Evolutionary conservation across 2,329 filamentous ascomycete genomes (phyloP), one percentile per base, ranked within the genome.

Genomic region (Hymenoscyphus albidus): DNA sequence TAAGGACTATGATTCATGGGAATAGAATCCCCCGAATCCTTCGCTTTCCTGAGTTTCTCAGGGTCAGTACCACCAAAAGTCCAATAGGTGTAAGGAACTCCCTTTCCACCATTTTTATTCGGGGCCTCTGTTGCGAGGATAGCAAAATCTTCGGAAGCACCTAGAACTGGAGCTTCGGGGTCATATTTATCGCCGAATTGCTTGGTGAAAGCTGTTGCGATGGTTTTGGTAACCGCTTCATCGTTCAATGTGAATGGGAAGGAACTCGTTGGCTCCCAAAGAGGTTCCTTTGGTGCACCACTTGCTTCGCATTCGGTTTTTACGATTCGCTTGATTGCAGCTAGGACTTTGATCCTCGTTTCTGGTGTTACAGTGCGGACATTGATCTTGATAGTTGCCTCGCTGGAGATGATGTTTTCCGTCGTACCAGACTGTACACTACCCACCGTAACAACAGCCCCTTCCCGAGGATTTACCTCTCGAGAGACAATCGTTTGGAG

Each of bases 1-100:
- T 80, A 78, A 0, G 83, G 80, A 65, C 80, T 83, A 71, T 89
- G 86, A 68, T 88, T 88, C 0, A 81, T 80, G 0, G 86, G 82
- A 13, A 72, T 39, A 44, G 64, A 62, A 39, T 67, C 67, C 56
- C 65, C 69, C 5, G 39, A 58, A 38, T 67, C 60, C 51, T 60
- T 61, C 14, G 62, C 63, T 16, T 68, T 65, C 48, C 64, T 58
- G 31, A 61, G 67, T 10, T 55, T 61, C 59, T 65, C 59, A 1
- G 60, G 64, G 35, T 79, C 68, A 13, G 59, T 61, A 81, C 81
- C 67, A 79, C 76, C 65, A 78, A 73, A 64, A 67, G 77, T 3
- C 77, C 79, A 58, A 81, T 77, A 51, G 75, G 68, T 67, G 61
- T 70, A 72, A 6, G 72, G 72, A 31, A 63, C 61, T 13, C 64